phyloP scores from a whole-genome alignment of 2,329 filamentous ascomycete species.

The Neocatenulostroma microsporum region DNA sequence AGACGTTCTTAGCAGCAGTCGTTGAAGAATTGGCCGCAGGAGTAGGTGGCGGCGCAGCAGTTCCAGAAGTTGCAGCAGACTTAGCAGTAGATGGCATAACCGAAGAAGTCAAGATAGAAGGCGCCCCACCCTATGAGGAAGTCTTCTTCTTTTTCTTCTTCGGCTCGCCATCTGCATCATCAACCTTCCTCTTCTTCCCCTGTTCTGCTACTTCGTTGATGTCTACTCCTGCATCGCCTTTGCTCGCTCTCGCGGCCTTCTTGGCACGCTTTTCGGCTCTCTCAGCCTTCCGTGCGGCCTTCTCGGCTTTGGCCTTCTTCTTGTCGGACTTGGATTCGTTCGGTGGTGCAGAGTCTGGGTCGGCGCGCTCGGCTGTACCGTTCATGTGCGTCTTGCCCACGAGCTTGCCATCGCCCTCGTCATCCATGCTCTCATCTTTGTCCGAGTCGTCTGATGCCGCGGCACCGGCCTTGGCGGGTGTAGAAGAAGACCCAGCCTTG shows the following conservation, averaged over 20 bases:
- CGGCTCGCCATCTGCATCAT: slow-evolving; percentile 1
- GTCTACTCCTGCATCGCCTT: background rate
- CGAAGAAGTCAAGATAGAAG: background rate
- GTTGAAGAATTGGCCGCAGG: too few species aligned
- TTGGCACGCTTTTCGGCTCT: slow-evolving; percentile 32
- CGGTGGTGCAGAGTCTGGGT: slow-evolving; percentile 7
- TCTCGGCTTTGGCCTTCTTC: slow-evolving; percentile 20
- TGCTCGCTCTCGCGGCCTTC: slow-evolving; percentile 22
- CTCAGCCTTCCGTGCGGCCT: slow-evolving; percentile 18
- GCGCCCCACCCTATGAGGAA: slow-evolving; percentile 1
- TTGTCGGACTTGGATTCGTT: slow-evolving; percentile 16
- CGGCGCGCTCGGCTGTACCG: slow-evolving; percentile 13
- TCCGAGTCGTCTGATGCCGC: slow-evolving; percentile 30
- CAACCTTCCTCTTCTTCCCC: slow-evolving; percentile 8
- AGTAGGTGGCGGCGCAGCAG: too few species aligned
- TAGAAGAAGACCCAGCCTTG: slow-evolving; percentile 5
- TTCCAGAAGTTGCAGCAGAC: too few species aligned
- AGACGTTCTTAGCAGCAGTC: too few species aligned
- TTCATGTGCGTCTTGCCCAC: slow-evolving; percentile 17
- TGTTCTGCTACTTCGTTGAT: slow-evolving; percentile 1
- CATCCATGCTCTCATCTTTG: slow-evolving; percentile 34
- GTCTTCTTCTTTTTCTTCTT: slow-evolving; percentile 10
- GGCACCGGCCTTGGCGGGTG: slow-evolving; percentile 6
- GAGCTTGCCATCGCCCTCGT: slow-evolving; percentile 29
- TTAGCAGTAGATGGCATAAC: too few species aligned